Base-by-base conservation (phyloP, 2,329 filamentous ascomycete species). In the Pezizomycotina sp. region DNA sequence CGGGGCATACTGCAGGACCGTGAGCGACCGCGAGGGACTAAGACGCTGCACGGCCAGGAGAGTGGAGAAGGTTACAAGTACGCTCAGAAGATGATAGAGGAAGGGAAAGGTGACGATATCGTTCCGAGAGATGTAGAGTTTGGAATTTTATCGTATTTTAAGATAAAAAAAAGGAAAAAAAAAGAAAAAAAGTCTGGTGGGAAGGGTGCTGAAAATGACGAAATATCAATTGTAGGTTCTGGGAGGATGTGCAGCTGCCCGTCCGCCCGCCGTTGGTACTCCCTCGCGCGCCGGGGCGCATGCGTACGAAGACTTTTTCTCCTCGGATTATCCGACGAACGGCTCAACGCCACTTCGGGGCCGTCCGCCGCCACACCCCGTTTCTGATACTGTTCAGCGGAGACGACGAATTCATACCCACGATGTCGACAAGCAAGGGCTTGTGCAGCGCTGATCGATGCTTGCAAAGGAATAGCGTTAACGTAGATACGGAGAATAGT, bases 221-320 rank as follows among this genome's bases (percentile, higher is more conserved):
- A 19, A 26, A 15, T 13, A 18, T n/a, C 43, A 35, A 20, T 30
- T 10, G 13, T 30, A 38, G 16, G 24, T 37, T 25, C 40, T 34
- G 18, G 21, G 14, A 13, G 12, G 24, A 16, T 43, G 37, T 38
- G 24, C 12, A 13, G 32, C 33, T 20, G 34, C 30, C 6, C 20
- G 6, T 36, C 24, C n/a, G 69, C 72, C 5, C 59, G 60, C 28
- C 55, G 74, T 26, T 75, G 71, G 54, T 52, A 74, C 22, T 69
- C 68, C 29, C 57, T 78, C 5, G 60, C 65, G 0, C 67, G 63
- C 14, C 68, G 68, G 1, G 59, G 62, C 29, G 56, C 62, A 32
- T 63, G 71, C 4, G 77, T 75, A 6, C 76, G 84, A 93, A 54
- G 84, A 92, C 54, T 81, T 78, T 52, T 92, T 92, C 59, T 84